These are phyloP conservation scores for Mycena polygramma DNA, from an alignment of 768 basidiomycete genomes.

Conservation along the genomic window DNA sequence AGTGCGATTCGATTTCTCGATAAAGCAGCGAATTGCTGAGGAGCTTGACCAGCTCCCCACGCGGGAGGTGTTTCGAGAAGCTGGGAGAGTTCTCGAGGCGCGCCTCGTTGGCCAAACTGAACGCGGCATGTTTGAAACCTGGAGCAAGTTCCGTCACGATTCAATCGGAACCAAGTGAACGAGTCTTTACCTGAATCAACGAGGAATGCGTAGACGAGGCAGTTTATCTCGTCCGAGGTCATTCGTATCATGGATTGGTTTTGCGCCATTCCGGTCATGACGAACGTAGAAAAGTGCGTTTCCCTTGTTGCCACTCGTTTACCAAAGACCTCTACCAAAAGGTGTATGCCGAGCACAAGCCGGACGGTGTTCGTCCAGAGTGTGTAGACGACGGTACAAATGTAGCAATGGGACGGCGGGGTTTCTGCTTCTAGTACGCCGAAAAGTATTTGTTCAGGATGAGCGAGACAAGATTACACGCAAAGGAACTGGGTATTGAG, in stretches of 20 bases:
- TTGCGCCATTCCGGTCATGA: slow-evolving; percentile 16
- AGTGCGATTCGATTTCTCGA: slow-evolving; percentile 86
- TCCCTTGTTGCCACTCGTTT: slow-evolving; percentile 10
- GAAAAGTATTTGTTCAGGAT: too few relatives aligned
- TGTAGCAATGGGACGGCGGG: too few relatives aligned
- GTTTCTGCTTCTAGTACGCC: too few relatives aligned
- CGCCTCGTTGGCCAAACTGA: slow-evolving; percentile 81
- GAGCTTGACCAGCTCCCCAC: slow-evolving; percentile 86
- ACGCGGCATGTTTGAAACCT: slow-evolving; percentile 89
- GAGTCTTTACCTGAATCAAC: slow-evolving; percentile 76
- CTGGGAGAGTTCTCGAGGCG: slow-evolving; percentile 78
- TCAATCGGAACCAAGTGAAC: slow-evolving; percentile 5
- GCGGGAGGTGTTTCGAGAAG: slow-evolving; percentile 79
- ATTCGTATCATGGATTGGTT: slow-evolving; percentile 66
- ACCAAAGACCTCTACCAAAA: not conserved
- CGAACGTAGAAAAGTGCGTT: not conserved
- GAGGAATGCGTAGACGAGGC: slow-evolving; percentile 87
- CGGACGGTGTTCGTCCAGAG: too few relatives aligned
- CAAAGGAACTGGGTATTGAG: not conserved
- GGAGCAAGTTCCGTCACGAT: slow-evolving; percentile 26
- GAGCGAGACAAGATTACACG: too few relatives aligned
- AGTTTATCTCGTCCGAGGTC: slow-evolving; percentile 87
- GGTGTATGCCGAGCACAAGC: not conserved
- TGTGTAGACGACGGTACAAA: too few relatives aligned
- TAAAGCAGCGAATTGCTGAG: slow-evolving; percentile 86